These are phyloP conservation scores for Marasmius tenuissimus DNA, from an alignment of 1,284 basidiomycete genomes.

Conservation along the genomic window DNA sequence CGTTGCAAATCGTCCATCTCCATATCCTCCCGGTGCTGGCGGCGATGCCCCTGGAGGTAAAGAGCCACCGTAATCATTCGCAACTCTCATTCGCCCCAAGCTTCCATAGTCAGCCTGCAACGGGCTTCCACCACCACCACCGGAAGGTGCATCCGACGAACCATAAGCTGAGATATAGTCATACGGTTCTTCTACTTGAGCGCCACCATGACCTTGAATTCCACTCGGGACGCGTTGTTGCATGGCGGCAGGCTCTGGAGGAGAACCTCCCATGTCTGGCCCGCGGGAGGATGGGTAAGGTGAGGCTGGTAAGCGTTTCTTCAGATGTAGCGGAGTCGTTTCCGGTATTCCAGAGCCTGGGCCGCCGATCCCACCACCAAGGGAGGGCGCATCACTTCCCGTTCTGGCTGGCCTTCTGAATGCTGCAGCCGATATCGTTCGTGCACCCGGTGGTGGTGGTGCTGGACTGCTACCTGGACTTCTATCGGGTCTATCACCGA, in stretches of 20 bases:
- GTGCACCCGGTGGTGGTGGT: constrained; percentile 35
- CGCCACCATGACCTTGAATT: constrained; percentile 8
- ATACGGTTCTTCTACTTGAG: constrained; percentile 42
- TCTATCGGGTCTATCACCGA: background rate
- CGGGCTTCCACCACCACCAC: constrained; percentile 11
- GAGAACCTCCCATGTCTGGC: constrained; percentile 7
- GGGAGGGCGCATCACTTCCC: constrained; percentile 19
- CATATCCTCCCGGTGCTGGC: constrained; percentile 25
- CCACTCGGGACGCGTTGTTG: constrained; percentile 18
- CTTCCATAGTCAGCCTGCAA: constrained; percentile 19
- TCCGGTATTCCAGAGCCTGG: constrained; percentile 29
- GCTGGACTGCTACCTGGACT: constrained; percentile 4
- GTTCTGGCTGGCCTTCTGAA: constrained; percentile 59
- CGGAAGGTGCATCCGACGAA: constrained; percentile 22
- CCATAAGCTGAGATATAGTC: constrained; percentile 61
- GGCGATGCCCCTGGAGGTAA: constrained; percentile 17
- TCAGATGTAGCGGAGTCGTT: constrained; percentile 47
- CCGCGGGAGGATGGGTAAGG: constrained; percentile 31
- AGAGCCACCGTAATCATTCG: constrained; percentile 15
- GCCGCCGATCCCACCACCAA: constrained; percentile 1
- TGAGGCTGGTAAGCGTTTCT: constrained; percentile 46
- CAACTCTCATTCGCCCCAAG: constrained; percentile 22
- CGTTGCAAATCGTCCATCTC: constrained; percentile 39
- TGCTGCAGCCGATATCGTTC: constrained; percentile 74
- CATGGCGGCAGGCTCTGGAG: constrained; percentile 1